A percentile compares a stretch with the other conserved stretches of the same genome.
phyloP scores from a whole-genome alignment of 2,329 filamentous ascomycete genomes.

The Chrysosporium keratinophilum region DNA sequence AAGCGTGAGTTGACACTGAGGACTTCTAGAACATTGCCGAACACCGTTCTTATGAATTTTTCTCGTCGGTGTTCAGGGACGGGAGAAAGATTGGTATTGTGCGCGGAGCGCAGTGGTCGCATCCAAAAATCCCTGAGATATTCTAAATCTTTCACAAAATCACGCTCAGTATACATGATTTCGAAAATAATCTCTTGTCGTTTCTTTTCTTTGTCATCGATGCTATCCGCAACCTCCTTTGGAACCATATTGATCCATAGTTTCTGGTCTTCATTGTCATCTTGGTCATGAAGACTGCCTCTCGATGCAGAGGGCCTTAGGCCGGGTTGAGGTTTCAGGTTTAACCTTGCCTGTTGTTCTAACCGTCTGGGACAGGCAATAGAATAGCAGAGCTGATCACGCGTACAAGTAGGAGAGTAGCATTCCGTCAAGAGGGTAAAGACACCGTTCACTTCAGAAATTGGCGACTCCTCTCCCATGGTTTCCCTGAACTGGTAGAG shows the following conservation, averaged over 20 bases:
- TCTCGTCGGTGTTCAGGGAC: conserved; percentile 82
- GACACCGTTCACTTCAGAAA: conserved; percentile 78
- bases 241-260: conserved; percentile 98
- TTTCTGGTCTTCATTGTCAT: conserved; percentile 90
- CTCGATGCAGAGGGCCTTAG: conserved; percentile 62
- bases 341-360: conserved; percentile 88
- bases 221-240: conserved; percentile 82
- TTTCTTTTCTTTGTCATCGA: conserved; percentile 89
- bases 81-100: conserved; percentile 56
- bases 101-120: conserved; percentile 68
- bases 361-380: conserved; percentile 89
- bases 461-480: conserved; percentile 61
- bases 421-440: conserved; percentile 95
- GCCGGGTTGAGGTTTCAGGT: conserved; percentile 84
- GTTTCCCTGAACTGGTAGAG: conserved; percentile 96
- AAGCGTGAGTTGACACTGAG: conserved; percentile 83
- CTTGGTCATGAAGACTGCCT: conserved; percentile 70
- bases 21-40: conserved; percentile 92
- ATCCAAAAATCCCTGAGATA: conserved; percentile 99
- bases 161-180: conserved; percentile 94
- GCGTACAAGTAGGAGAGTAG: conserved; percentile 93
- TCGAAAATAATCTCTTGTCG: conserved; percentile 96
- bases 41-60: conserved; percentile 85
- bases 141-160: conserved; percentile 97
- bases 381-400: conserved; percentile 92